Base-by-base conservation (phyloP, 805 yeast species). In the Wickerhamiella galacta region DNA sequence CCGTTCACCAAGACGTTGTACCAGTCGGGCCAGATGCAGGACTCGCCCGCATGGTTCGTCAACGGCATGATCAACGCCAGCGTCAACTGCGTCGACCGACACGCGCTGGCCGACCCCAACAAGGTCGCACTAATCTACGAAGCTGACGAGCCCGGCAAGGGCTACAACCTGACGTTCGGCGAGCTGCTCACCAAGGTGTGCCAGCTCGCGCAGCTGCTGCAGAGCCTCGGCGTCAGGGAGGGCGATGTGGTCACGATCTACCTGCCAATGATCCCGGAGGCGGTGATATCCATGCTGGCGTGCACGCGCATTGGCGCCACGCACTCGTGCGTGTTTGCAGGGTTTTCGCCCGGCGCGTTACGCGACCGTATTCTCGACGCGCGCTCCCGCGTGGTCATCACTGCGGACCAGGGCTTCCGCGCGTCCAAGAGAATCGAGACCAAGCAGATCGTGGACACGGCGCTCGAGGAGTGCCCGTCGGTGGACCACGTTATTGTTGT, bases 231-330 rank as follows among this genome's bases (percentile, higher is more conserved):
- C 35, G 87, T 87, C 45, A 62, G 66, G 45, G 80, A 81, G 58
- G 96, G 96, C 52, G 98, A 87, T 53, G 79, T 93, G 17, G 96
- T 87, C 37, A 96, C 95, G 30, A 79, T 87, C 37, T 87, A 87
- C 59, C 63, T 87, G 53, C 96, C 96, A 51, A 87, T 90, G 96
- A 85, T 85, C 40, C 92, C 95, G 30, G 94, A 85, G 61, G 94
- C 95, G 14, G 64, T 87, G 39, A 72, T 87, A 36, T 78, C 98
- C n/a, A 70, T 87, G 69, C 65, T 87, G 50, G 96, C 98, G 30
- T 75, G 83, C 51, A 78, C 74, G 23, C 75, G 98, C 61, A 61
- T 87, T 36, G 98, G 98, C 53, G 98, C 96, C 23, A 63, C 87
- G 33, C 98, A 87, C 59, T 79, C 95, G 14, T 95, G 87, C 34